A percentile compares a stretch with the other conserved stretches of the same genome.
These are phyloP conservation scores for Pseudonitzschia multiseries DNA, from an alignment of 108 stramenopile genomes.

Conservation along the genomic window DNA sequence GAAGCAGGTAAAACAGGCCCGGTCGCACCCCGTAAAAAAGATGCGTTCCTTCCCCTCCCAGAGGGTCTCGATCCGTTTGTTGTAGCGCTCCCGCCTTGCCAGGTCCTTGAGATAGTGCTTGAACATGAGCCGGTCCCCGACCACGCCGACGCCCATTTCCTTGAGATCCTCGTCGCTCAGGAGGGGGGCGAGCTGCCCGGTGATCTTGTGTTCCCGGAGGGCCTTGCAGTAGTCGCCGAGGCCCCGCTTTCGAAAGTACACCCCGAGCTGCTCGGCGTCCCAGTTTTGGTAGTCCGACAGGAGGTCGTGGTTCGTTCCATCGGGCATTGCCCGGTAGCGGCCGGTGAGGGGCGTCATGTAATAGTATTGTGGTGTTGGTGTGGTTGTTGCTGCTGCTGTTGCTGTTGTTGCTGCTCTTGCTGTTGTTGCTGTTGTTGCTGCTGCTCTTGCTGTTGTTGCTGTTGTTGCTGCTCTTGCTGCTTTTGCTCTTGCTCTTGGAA, in stretches of 20 bases:
- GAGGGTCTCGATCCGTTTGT: constrained; percentile 28
- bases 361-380: no score
- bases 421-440: no score
- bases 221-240: constrained; percentile 38
- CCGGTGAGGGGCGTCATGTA: neutral
- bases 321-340: constrained; percentile 5
- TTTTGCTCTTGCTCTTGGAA: no score
- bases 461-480: no score
- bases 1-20: constrained; percentile 27
- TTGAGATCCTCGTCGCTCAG: constrained; percentile 43
- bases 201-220: constrained; percentile 45
- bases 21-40: constrained; percentile 30
- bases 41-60: constrained; percentile 55
- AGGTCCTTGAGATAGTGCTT: constrained; percentile 29
- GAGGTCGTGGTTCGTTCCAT: neutral
- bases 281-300: constrained; percentile 28
- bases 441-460: no score
- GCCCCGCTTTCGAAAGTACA: constrained; percentile 28
- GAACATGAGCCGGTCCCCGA: constrained; percentile 51
- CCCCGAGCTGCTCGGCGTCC: constrained; percentile 23
- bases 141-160: constrained; percentile 50
- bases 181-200: constrained; percentile 40
- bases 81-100: constrained; percentile 29
- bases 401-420: neutral
- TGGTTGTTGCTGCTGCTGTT: neutral